These are phyloP conservation scores for Cercophora scortea DNA, from an alignment of 495 filamentous ascomycete species.

Conservation along the genomic window DNA sequence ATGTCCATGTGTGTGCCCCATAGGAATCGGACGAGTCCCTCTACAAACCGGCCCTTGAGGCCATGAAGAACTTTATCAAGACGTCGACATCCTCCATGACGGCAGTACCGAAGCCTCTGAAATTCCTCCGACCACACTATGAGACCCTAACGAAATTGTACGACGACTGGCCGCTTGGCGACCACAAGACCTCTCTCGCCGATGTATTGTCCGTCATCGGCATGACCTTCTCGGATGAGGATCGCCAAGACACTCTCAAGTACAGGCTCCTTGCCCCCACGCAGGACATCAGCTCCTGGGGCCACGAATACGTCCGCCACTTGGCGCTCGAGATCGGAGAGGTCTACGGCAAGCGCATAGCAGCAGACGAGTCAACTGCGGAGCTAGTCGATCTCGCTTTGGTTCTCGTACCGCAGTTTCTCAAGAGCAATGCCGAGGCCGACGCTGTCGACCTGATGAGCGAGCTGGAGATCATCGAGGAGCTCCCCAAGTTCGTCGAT, in stretches of 20 bases:
- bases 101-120: slow-evolving; percentile 94
- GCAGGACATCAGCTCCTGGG: slow-evolving; percentile 92
- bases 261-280: slow-evolving; percentile 87
- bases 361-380: slow-evolving; percentile 49
- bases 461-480: slow-evolving; percentile 92
- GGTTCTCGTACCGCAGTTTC: slow-evolving; percentile 84
- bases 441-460: slow-evolving; percentile 96
- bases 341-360: slow-evolving; percentile 71
- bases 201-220: slow-evolving; percentile 96
- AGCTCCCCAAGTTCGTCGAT: slow-evolving; percentile 83
- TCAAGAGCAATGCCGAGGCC: slow-evolving; percentile 95
- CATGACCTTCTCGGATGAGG: slow-evolving; percentile 98
- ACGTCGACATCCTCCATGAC: slow-evolving; percentile 99
- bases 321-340: slow-evolving; percentile 92
- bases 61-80: slow-evolving; percentile 96
- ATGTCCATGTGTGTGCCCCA: not conserved
- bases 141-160: slow-evolving; percentile 76
- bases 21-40: slow-evolving; percentile 81
- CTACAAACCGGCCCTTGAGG: slow-evolving; percentile 85
- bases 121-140: slow-evolving; percentile 95
- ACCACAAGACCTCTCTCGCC: slow-evolving; percentile 82
- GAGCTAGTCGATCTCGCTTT: slow-evolving; percentile 79
- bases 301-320: slow-evolving; percentile 96
- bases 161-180: slow-evolving; percentile 75
- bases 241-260: slow-evolving; percentile 89